Evolutionary conservation across 352 stramenopile species (phyloP).

Genomic region (Thraustochytrium sp.): DNA sequence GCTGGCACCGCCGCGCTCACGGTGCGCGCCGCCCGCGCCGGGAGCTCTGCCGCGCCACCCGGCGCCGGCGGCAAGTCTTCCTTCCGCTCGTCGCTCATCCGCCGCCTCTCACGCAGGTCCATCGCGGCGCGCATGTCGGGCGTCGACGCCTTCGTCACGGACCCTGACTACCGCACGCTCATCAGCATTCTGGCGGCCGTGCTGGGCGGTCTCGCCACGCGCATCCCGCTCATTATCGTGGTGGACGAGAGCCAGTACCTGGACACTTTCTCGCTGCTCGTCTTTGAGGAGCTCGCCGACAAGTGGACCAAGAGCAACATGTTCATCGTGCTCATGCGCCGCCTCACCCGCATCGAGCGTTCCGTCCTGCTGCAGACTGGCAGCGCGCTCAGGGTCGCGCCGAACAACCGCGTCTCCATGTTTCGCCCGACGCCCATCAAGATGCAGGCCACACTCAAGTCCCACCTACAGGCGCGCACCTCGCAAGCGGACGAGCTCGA

Average conservation of each 20-base stretch:
- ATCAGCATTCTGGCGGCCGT: conserved; percentile 5
- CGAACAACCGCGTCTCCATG: neutral
- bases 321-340: neutral
- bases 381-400: neutral
- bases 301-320: neutral
- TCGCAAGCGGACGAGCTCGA: neutral
- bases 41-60: neutral
- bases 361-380: neutral
- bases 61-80: no score
- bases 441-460: neutral
- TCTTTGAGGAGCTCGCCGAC: conserved; percentile 32
- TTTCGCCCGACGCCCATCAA: conserved; percentile 10
- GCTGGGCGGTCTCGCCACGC: neutral
- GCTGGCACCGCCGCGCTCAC: no score
- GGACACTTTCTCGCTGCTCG: conserved; percentile 19
- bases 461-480: neutral
- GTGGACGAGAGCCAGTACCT: conserved; percentile 33
- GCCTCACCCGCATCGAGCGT: conserved; percentile 3
- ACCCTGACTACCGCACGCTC: neutral
- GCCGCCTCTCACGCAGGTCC: neutral
- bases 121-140: neutral
- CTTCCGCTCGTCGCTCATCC: neutral
- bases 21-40: no score
- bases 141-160: neutral
- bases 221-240: neutral